Evolutionary conservation across 1,284 basidiomycete genomes (phyloP).

Genomic region (Moesziomyces parantarcticus): DNA sequence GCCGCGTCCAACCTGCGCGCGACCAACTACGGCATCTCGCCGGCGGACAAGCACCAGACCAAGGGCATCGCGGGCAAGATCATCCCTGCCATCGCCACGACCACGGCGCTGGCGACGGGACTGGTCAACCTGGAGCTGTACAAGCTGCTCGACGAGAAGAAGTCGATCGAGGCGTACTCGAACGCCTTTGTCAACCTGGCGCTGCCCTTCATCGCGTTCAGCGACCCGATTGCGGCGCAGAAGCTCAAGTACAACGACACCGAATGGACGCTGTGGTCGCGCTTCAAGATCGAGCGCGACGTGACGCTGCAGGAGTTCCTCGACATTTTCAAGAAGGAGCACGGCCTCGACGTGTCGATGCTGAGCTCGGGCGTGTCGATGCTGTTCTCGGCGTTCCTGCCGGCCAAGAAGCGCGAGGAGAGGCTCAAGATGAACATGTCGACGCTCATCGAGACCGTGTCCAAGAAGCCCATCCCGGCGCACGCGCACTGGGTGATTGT

Average conservation of each 20-base stretch:
- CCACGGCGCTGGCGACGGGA: constrained; percentile 93
- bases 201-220: constrained; percentile 98
- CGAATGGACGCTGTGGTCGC: constrained; percentile 98
- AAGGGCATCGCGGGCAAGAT: constrained; percentile 99
- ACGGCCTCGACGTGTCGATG: constrained; percentile 92
- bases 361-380: constrained; percentile 96
- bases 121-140: constrained; percentile 96
- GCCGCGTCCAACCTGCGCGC: constrained; percentile 97
- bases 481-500: constrained; percentile 81
- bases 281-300: constrained; percentile 88
- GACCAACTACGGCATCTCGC: constrained; percentile 90
- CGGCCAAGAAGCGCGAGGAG: constrained; percentile 64
- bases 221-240: constrained; percentile 90
- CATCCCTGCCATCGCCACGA: constrained; percentile 98
- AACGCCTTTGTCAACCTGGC: constrained; percentile 96
- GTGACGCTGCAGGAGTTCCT: constrained; percentile 89
- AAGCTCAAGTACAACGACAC: constrained; percentile 70
- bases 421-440: constrained; percentile 74
- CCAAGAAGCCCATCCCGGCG: constrained; percentile 68
- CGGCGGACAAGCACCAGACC: constrained; percentile 90
- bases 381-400: constrained; percentile 80
- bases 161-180: constrained; percentile 92
- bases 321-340: constrained; percentile 83
- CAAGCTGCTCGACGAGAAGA: constrained; percentile 93
- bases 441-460: constrained; percentile 89